Base-by-base conservation (phyloP, 495 filamentous ascomycete species). In the Astrothelium macrocarpum region DNA sequence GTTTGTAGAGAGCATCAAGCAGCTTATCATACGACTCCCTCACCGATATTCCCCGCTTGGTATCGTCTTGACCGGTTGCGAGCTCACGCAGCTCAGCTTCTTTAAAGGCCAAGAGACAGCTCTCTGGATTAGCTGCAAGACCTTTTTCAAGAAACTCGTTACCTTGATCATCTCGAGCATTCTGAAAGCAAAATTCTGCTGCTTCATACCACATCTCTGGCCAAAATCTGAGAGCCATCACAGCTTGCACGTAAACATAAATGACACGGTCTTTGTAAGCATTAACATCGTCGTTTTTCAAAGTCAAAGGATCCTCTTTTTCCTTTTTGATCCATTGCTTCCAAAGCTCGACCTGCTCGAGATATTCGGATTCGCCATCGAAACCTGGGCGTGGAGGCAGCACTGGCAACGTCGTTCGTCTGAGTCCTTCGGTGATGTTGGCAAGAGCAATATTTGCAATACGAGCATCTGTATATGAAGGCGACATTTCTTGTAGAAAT, bases 191-290 rank as follows among this genome's bases (percentile, higher is more conserved):
- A 79, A 92, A 98, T 63, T 96, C 89, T 14, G 91, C 89, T 1
- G 92, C 94, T 58, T 96, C 91, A 67, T 88, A 93, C 94, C 94
- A 98, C 66, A 97, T 84, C 72, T 93, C 89, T 1, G 95, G 94
- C 80, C 91, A 89, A 71, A 96, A 98, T 61, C 90, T 82, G 65
- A 98, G 76, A 10, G 91, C 87, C 91, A 97, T 97, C 42, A 94
- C 78, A 32, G 94, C 89, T 72, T 96, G 93, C 76, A 92, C 93
- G 78, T 95, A 97, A 64, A 89, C 87, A 74, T 92, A 94, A 28
- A 96, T 70, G 62, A 97, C 82, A 26, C 94, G 87, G 62, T 83
- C 78, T 65, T 86, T 87, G 76, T 87, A 95, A 1, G 84, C 80
- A 34, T 81, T 77, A 7, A 78, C 72, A 67, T 97, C 91, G 20